Conservation (phyloP, 2,329 filamentous ascomycete species). For the Penicillium capsulatum region DNA sequence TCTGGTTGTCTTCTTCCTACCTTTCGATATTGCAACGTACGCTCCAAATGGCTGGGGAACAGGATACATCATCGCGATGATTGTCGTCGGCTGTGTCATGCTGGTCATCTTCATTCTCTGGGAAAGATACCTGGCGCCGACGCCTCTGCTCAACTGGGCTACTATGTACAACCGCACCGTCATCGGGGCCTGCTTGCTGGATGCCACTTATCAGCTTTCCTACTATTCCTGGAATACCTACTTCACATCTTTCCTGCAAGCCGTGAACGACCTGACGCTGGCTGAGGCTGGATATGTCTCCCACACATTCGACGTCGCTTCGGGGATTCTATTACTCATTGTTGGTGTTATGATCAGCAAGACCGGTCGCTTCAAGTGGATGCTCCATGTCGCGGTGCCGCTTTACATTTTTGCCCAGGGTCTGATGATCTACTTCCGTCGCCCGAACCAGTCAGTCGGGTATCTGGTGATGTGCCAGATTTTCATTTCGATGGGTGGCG, state of each 20-base stretch:
- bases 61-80: constrained; percentile 48
- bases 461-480: constrained; percentile 58
- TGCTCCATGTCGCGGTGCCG: constrained; percentile 52
- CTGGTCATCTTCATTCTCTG: constrained; percentile 52
- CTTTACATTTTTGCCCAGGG: constrained; percentile 52
- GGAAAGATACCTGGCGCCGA: constrained; percentile 50
- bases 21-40: constrained; percentile 44
- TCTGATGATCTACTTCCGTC: constrained; percentile 56
- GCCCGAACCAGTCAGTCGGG: constrained; percentile 44
- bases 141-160: constrained; percentile 47
- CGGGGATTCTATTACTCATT: constrained; percentile 53
- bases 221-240: constrained; percentile 33
- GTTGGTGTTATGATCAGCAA: constrained; percentile 50
- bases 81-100: constrained; percentile 52
- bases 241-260: constrained; percentile 24
- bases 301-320: constrained; percentile 52
- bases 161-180: constrained; percentile 26
- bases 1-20: constrained; percentile 52
- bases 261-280: constrained; percentile 32
- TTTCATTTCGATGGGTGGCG: constrained; percentile 54
- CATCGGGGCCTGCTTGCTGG: constrained; percentile 28
- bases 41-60: constrained; percentile 42
- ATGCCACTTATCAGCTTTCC: constrained; percentile 29
- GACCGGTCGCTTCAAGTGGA: constrained; percentile 53
- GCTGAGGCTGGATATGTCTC: constrained; percentile 39